Evolutionary conservation across 805 yeast genomes (phyloP), one percentile per base, ranked within the genome.

Genomic region (Candida suzukii): DNA sequence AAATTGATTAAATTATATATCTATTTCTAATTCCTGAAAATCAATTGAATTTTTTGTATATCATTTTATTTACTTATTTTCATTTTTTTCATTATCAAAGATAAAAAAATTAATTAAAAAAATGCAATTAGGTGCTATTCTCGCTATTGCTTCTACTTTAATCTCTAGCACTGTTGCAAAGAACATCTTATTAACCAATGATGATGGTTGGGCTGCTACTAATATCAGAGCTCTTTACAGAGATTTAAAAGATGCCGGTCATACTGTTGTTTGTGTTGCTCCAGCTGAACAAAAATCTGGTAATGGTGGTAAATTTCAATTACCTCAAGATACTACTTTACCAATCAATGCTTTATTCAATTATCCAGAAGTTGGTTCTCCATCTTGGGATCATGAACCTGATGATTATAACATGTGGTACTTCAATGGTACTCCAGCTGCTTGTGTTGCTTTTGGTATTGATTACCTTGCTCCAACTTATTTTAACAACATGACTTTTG

Each of bases 181-280:
- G 47, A 66, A 68, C 51, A 67, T 69, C 45, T 52, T 72, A 22
- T 59, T 71, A 32, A 66, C 77, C 43, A 73, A 74, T 48, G 80
- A 74, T 49, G 80, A 74, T 46, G 67, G 71, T n/a, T 74, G 73
- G 73, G 70, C 67, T 5, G 56, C 78, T 4, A 69, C 77, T 38
- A 72, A 72, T 49, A 72, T 74, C 51, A 68, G 79, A 51, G 74
- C 78, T 16, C 58, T 74, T 6, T 74, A 73, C 63, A 53, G 65
- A 32, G 71, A 61, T 29, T 62, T 71, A 46, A 62, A 54, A 18
- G 46, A 49, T 12, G 75, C 70, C 19, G 74, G 74, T 24, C 69
- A 73, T 53, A 61, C 61, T 44, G 77, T 71, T 32, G 54, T 64
- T 40, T 46, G 71, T 47, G 71, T 68, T 29, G 77, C 77, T 12